Conservation (phyloP, 2,329 filamentous ascomycete species). For the Ascosphaera aggregata region DNA sequence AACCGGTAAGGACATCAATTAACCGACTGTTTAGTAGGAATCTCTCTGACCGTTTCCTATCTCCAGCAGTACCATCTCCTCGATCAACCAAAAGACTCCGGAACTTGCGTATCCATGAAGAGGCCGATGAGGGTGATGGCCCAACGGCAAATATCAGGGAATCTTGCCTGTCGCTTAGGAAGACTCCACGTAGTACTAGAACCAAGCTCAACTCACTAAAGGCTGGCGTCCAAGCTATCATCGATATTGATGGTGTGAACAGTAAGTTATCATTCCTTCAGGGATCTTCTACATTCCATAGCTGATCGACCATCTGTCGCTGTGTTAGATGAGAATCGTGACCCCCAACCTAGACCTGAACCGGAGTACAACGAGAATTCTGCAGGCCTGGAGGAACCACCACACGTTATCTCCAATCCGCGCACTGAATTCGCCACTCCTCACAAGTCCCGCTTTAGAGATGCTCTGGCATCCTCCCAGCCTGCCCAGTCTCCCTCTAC, state of each 20-base stretch:
- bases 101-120: background rate
- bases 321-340: background rate
- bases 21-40: background rate
- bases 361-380: background rate
- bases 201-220: background rate
- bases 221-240: background rate
- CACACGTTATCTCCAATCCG: background rate
- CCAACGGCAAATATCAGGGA: background rate
- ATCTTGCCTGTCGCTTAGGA: background rate
- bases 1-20: background rate
- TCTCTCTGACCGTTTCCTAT: background rate
- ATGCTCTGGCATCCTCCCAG: constrained; percentile 43
- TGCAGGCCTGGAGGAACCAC: background rate
- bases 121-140: too few relatives aligned
- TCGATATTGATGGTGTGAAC: background rate
- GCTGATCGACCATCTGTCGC: background rate
- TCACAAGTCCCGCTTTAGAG: constrained; percentile 45
- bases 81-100: background rate
- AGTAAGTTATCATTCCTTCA: background rate
- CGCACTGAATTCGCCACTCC: constrained; percentile 19
- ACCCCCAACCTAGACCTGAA: background rate
- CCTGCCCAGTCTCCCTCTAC: constrained; percentile 35
- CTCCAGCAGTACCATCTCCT: background rate
- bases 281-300: background rate
- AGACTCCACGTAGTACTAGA: background rate